phyloP scores from a whole-genome alignment of 495 filamentous ascomycete species.

The Diplogelasinospora grovesii region DNA sequence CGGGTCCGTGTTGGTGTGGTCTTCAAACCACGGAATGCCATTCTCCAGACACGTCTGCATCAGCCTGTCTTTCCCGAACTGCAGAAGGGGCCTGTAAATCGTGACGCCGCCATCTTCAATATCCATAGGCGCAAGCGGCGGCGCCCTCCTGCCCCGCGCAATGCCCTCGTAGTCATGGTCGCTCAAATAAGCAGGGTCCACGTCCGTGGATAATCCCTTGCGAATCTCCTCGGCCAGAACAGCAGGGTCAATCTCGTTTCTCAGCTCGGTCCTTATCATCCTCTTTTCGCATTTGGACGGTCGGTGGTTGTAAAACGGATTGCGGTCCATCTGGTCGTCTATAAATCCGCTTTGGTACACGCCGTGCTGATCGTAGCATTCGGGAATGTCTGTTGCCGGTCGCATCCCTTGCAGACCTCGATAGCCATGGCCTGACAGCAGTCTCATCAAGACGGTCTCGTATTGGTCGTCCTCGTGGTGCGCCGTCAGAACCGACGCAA shows the following conservation, averaged over 20 bases:
- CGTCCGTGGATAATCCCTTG: slow-evolving; percentile 3
- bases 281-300: slow-evolving; percentile 11
- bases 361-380: slow-evolving; percentile 69
- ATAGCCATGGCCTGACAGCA: slow-evolving; percentile 53
- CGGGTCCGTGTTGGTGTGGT: slow-evolving; percentile 75
- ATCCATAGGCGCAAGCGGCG: slow-evolving; percentile 18
- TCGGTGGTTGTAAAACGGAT: slow-evolving; percentile 23
- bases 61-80: slow-evolving; percentile 64
- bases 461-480: slow-evolving; percentile 85
- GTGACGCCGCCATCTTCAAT: slow-evolving; percentile 64
- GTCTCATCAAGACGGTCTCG: slow-evolving; percentile 76
- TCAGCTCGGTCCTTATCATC: slow-evolving; percentile 16
- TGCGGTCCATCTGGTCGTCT: slow-evolving; percentile 26
- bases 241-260: slow-evolving; percentile 14
- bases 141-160: slow-evolving; percentile 8
- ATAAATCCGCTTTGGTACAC: slow-evolving; percentile 59
- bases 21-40: slow-evolving; percentile 68
- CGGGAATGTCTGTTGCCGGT: slow-evolving; percentile 60
- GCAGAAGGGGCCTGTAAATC: slow-evolving; percentile 69
- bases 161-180: slow-evolving; percentile 21
- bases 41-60: slow-evolving; percentile 64
- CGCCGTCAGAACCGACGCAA: slow-evolving; percentile 59
- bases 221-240: slow-evolving; percentile 5
- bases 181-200: slow-evolving; percentile 7
- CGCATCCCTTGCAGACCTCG: slow-evolving; percentile 68